Evolutionary conservation across 805 yeast species (phyloP).

Genomic region (Kazachstania martiniae): DNA sequence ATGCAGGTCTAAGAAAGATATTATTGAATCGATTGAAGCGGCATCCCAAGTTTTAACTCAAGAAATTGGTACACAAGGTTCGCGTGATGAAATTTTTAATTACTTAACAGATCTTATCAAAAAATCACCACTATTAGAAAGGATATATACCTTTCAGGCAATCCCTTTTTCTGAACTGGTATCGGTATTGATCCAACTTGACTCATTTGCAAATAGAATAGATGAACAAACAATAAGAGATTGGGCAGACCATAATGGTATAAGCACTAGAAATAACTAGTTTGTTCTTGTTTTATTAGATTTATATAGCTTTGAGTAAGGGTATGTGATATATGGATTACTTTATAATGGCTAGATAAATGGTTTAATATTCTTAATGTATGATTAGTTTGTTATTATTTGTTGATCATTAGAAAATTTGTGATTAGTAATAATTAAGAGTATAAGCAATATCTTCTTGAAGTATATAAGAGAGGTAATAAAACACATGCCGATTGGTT

Average conservation of each 20-base stretch:
- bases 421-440: too few species aligned
- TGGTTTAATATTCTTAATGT: too few species aligned
- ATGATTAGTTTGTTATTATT: too few species aligned
- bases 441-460: too few species aligned
- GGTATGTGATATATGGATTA: not conserved
- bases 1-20: too few species aligned
- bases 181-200: slow-evolving; percentile 9
- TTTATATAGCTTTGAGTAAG: not conserved
- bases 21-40: slow-evolving; percentile 17
- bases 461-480: too few species aligned
- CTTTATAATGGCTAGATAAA: too few species aligned
- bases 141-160: slow-evolving; percentile 23
- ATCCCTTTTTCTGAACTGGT: slow-evolving; percentile 13
- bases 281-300: too few species aligned
- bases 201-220: slow-evolving; percentile 21
- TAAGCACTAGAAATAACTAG: slow-evolving; percentile 9
- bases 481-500: too few species aligned
- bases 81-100: slow-evolving; percentile 12
- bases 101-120: slow-evolving; percentile 15
- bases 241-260: slow-evolving; percentile 27
- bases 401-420: too few species aligned
- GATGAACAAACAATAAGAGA: slow-evolving; percentile 21
- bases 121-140: slow-evolving; percentile 17
- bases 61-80: too few species aligned
- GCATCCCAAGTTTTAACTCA: slow-evolving; percentile 18